Percentiles rank a stretch among this genome's conserved stretches.
phyloP scores from a whole-genome alignment of 176 grass and related monocot genomes.

The Oryza coarctata region DNA sequence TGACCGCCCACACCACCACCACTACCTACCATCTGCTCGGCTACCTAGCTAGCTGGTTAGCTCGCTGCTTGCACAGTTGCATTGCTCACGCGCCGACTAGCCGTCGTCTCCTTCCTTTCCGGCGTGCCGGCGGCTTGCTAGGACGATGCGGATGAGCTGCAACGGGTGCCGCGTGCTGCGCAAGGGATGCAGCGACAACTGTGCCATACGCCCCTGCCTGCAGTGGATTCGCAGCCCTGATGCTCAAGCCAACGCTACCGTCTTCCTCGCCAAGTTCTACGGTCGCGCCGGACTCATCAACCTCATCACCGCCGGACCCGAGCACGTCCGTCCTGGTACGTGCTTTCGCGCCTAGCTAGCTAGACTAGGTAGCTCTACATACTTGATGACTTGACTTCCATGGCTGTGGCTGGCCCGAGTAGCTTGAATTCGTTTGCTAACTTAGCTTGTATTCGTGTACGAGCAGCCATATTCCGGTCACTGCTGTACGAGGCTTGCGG shows the following conservation, averaged over 20 bases:
- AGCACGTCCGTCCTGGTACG: slow-evolving; percentile 39
- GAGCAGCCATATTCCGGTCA: slow-evolving; percentile 60
- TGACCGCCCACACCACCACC: slow-evolving; percentile 3
- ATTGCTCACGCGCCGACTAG: neutral
- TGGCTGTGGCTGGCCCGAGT: neutral
- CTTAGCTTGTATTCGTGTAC: neutral
- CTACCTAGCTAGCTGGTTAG: neutral
- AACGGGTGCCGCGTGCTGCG: slow-evolving; percentile 64
- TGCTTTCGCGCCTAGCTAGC: neutral
- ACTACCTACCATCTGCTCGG: neutral
- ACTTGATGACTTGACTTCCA: no score
- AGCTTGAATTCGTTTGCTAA: neutral
- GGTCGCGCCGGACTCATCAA: slow-evolving; percentile 61
- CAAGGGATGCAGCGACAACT: slow-evolving; percentile 54
- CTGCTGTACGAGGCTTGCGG: slow-evolving; percentile 68
- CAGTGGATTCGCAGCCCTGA: slow-evolving; percentile 59
- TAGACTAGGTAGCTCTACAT: no score
- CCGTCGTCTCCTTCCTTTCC: neutral
- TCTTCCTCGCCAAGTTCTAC: slow-evolving; percentile 77
- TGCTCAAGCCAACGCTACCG: slow-evolving; percentile 58
- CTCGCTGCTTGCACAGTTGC: no score
- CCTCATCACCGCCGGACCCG: slow-evolving; percentile 53
- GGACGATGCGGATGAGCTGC: slow-evolving; percentile 59
- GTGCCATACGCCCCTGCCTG: slow-evolving; percentile 50
- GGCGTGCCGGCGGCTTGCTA: neutral